Conservation (phyloP, 345 rosid species). For the Hypericum androsaemum region DNA sequence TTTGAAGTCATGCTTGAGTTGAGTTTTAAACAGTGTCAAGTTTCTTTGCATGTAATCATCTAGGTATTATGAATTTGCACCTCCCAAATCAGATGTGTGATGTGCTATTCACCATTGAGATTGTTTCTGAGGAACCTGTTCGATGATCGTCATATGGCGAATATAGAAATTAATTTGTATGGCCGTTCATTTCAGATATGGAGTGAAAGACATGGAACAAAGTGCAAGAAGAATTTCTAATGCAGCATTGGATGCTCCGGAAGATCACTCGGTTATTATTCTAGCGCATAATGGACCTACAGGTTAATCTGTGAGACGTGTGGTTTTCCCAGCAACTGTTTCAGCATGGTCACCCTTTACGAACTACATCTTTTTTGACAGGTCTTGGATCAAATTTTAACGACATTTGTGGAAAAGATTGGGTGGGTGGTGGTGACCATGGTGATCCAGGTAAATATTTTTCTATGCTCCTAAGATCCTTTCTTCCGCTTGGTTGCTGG, state of each 20-base stretch:
- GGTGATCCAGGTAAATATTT: conserved; percentile 68
- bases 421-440: conserved; percentile 77
- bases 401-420: conserved; percentile 81
- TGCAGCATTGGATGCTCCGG: conserved; percentile 52
- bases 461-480: no score
- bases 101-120: no score
- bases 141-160: background rate
- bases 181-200: conserved; percentile 40
- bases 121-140: no score
- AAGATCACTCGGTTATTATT: conserved; percentile 58
- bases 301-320: conserved; percentile 30
- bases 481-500: no score
- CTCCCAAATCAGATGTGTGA: no score
- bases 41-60: no score
- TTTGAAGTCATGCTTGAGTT: no score
- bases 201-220: conserved; percentile 56
- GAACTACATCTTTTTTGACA: conserved; percentile 19
- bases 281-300: conserved; percentile 89
- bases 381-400: conserved; percentile 69
- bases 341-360: conserved; percentile 1
- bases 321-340: conserved; percentile 6
- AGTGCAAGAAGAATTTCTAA: conserved; percentile 51
- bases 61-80: no score
- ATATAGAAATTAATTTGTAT: conserved; percentile 4
- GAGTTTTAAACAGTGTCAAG: no score